These are phyloP conservation scores for Psilocybe tampanensis DNA, from an alignment of 768 basidiomycete species.

Conservation along the genomic window DNA sequence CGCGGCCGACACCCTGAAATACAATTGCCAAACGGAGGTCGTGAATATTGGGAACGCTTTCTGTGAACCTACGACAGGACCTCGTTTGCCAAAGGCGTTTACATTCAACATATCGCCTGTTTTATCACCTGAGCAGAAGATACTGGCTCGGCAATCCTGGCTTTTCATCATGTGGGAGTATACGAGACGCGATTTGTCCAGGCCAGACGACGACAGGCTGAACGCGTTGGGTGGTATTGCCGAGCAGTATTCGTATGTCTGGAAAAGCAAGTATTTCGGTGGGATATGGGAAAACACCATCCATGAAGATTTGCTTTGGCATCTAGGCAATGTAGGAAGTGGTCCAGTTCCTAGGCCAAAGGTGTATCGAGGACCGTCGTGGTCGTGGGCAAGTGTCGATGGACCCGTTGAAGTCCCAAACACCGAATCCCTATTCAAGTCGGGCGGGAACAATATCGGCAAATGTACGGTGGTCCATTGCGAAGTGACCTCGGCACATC, in stretches of 20 bases:
- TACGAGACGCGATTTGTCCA: background rate
- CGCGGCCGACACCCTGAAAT: constrained; percentile 7
- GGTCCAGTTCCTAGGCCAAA: background rate
- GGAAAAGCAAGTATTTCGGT: no score
- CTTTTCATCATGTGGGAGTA: constrained; percentile 5
- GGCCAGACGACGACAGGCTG: no score
- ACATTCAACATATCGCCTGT: background rate
- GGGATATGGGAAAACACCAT: background rate
- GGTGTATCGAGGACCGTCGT: constrained; percentile 7
- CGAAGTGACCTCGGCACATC: background rate
- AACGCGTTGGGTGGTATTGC: no score
- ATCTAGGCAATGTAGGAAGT: background rate
- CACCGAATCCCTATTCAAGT: no score
- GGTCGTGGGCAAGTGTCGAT: constrained; percentile 13
- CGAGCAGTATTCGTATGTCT: no score
- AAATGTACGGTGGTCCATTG: background rate
- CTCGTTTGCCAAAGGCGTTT: constrained; percentile 3
- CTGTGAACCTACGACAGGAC: constrained; percentile 5
- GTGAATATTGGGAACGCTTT: constrained; percentile 11
- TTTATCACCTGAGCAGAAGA: background rate
- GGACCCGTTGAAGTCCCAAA: background rate
- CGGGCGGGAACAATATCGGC: background rate
- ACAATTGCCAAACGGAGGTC: constrained; percentile 10
- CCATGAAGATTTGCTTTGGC: constrained; percentile 7
- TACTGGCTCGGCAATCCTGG: constrained; percentile 6